A percentile compares a stretch with the other conserved stretches of the same genome.
Conservation (phyloP, 768 basidiomycete genomes). For the Dioszegia crocea region DNA sequence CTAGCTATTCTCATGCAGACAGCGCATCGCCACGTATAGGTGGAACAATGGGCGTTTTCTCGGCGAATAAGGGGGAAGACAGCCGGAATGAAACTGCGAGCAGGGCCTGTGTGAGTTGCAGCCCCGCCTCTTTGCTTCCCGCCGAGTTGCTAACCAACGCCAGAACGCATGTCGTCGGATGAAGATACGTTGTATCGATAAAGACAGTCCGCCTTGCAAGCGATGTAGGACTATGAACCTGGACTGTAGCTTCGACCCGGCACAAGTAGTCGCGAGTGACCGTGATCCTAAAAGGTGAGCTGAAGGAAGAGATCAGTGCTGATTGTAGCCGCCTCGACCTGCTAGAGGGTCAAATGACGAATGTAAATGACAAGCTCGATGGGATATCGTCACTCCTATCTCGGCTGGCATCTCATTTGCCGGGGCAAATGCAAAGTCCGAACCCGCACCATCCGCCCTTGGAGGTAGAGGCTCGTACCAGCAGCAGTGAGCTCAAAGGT, state of each 20-base stretch:
- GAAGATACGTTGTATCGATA: slow-evolving; percentile 45
- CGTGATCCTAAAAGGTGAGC: slow-evolving; percentile 28
- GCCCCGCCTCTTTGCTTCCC: background rate
- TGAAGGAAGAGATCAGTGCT: background rate
- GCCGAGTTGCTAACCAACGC: too few species aligned
- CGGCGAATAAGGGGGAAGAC: too few species aligned
- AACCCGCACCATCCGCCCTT: background rate
- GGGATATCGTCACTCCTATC: slow-evolving; percentile 27
- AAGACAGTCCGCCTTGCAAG: slow-evolving; percentile 40
- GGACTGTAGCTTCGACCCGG: slow-evolving; percentile 37
- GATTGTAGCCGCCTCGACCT: slow-evolving; percentile 28
- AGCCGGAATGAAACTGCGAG: background rate
- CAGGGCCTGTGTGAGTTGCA: slow-evolving; percentile 2
- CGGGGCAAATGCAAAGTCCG: too few species aligned
- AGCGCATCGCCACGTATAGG: too few species aligned
- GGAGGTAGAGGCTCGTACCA: background rate
- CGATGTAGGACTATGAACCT: slow-evolving; percentile 29
- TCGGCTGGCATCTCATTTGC: background rate
- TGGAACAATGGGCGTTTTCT: too few species aligned
- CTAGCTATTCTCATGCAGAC: too few species aligned
- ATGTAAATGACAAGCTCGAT: slow-evolving; percentile 22
- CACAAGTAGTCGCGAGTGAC: slow-evolving; percentile 22
- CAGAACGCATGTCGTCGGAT: slow-evolving; percentile 40
- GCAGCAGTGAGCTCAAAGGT: background rate
- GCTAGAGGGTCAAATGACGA: slow-evolving; percentile 35